Evolutionary conservation across 2,329 filamentous ascomycete species (phyloP), one percentile per base, ranked within the genome.

Genomic region (Botrytis fragariae): DNA sequence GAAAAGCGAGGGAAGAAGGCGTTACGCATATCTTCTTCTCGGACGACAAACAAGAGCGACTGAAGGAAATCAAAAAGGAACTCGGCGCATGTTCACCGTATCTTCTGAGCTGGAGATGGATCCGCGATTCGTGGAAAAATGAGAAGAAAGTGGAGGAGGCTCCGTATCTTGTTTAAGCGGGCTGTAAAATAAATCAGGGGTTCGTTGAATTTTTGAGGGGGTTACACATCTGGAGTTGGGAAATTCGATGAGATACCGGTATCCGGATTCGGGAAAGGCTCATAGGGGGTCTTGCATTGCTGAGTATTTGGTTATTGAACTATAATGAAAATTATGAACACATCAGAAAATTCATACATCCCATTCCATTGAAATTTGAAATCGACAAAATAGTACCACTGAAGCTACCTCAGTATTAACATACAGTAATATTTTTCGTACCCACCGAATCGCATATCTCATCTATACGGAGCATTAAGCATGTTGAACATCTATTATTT

Each of bases 141-240:
- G 87, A 86, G 76, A 97, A 94, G 0, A 79, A 92, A 74, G 81
- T 98, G 64, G 93, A 97, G 76, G 95, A 98, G 83, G 93, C 95
- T 78, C 82, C 84, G 59, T 90, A 87, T 78, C 80, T 78, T 18
- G 62, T 79, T 57, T 57, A 32, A 29, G 51, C n/a, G 14, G 7
- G 14, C 29, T 57, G 51, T 32, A 1, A 2, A 10, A 10, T 48
- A 9, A 12, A 18, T 57, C 12, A 57, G 51, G n/a, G n/a, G 51
- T 32, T 32, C 14, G n/a, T 32, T 29, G 51, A 14, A 57, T 32
- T 29, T 57, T n/a, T 1, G 25, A n/a, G 51, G n/a, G 45, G n/a
- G 7, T 18, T 9, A 29, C 18, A 29, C 18, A 18, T 32, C n/a
- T 57, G 51, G 51, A 57, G 51, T 57, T 32, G 51, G n/a, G 7